Conservation (phyloP, 805 yeast species). For the Metschnikowia matae region DNA sequence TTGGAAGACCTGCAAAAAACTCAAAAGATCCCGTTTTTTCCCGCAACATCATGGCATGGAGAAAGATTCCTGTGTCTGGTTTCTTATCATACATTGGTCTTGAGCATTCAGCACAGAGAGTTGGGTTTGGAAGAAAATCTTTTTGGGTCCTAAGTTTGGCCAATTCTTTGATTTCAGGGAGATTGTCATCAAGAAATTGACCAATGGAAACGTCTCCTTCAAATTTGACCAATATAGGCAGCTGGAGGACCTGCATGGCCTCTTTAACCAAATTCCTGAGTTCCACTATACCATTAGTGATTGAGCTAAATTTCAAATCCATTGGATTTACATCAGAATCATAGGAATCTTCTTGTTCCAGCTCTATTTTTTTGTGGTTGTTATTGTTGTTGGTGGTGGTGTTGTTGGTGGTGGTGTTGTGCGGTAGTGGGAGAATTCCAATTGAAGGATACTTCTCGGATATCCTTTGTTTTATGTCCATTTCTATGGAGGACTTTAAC, state of each 20-base stretch:
- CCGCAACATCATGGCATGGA: conserved; percentile 39
- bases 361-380: too few species aligned
- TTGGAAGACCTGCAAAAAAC: background rate
- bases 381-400: too few species aligned
- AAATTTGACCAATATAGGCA: background rate
- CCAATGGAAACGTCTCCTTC: background rate
- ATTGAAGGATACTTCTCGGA: background rate
- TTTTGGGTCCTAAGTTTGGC: background rate
- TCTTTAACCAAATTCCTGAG: background rate
- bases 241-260: background rate
- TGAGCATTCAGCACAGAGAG: conserved; percentile 13
- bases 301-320: too few species aligned
- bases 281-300: too few species aligned
- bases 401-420: background rate
- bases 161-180: background rate
- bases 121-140: background rate
- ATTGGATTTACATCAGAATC: too few species aligned
- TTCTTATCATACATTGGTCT: conserved; percentile 9
- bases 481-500: conserved; percentile 8
- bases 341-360: background rate
- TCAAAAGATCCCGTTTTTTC: background rate
- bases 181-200: background rate
- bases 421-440: background rate
- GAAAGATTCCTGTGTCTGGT: conserved; percentile 35
- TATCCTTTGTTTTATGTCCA: conserved; percentile 4